A percentile compares a stretch with the other conserved stretches of the same genome.
Conservation (phyloP, 2,329 filamentous ascomycete species). For the Xylaria sp. region DNA sequence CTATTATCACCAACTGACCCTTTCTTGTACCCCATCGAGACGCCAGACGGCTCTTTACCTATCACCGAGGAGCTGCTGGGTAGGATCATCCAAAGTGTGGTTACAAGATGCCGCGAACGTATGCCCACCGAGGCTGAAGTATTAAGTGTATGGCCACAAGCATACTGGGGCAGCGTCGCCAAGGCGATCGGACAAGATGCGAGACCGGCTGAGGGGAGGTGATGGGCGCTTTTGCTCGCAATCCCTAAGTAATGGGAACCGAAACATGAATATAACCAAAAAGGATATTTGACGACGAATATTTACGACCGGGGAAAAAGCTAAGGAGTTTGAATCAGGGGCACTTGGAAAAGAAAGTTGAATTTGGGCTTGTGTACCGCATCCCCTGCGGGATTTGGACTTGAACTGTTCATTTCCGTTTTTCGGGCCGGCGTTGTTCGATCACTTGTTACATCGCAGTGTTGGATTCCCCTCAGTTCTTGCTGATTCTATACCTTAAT, state of each 20-base stretch:
- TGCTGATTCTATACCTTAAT: background rate
- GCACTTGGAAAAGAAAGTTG: background rate
- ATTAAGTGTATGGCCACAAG: conserved; percentile 61
- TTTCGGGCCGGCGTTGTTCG: conserved; percentile 11
- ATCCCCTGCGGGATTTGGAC: conserved; percentile 6
- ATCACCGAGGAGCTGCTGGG: conserved; percentile 67
- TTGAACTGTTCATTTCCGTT: conserved; percentile 1
- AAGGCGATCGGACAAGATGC: conserved; percentile 53
- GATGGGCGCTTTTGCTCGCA: background rate
- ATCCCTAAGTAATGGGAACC: background rate
- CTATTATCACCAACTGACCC: conserved; percentile 64
- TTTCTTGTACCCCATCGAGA: conserved; percentile 67
- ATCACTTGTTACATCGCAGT: background rate
- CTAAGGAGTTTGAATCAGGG: conserved; percentile 1
- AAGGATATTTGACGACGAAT: conserved; percentile 17
- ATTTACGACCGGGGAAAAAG: conserved; percentile 19
- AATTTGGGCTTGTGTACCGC: conserved; percentile 7
- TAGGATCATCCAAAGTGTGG: conserved; percentile 67
- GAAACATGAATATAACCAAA: background rate
- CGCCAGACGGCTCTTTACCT: conserved; percentile 59
- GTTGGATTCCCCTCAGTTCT: background rate
- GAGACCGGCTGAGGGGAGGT: background rate
- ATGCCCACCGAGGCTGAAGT: conserved; percentile 65
- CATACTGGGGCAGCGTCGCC: conserved; percentile 65
- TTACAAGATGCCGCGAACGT: conserved; percentile 61